Base-by-base conservation (phyloP, 768 basidiomycete genomes). In the Trametopsis cervina region DNA sequence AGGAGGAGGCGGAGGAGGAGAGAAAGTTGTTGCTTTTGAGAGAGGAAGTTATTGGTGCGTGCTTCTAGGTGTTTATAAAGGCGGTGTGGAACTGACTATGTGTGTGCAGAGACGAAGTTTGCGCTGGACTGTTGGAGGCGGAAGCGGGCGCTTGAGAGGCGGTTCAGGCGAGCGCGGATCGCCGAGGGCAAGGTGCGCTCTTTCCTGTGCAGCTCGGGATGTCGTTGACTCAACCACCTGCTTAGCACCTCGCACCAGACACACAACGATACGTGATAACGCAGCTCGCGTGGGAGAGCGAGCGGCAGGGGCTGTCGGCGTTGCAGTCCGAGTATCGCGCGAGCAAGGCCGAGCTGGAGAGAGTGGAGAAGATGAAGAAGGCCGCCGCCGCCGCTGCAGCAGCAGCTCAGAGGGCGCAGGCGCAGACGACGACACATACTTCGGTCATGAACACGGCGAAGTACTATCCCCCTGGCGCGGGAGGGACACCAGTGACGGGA, bases 361-460 rank as follows among this genome's bases (percentile, higher is more conserved):
- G 74, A 46, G 60, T 82, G 45, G 81, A 87, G 54, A 74, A 81
- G 51, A 82, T 85, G 65, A 85, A 83, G 61, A 83, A 83, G 24
- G 68, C 71, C 13, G 66, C 60, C 24, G 46, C 63, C 1, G 47
- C 61, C 7, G 52, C 54, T 15, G 51, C 57, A 11, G n/a, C 59
- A 4, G 13, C 51, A 1, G 36, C 61, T 11, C 40, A 52, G n/a
- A 22, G 49, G 4, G 7, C 29, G 29, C 29, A 33, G 9, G 29
- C 29, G 7, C 29, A 33, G 29, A 33, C 29, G 29, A 33, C 29
- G 15, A 33, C 9, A 7, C 7, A 15, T 33, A 15, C 29, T 33
- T 7, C 9, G 7, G 9, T 15, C 9, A 33, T 7, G 7, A 33
- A 7, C 15, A 33, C 7, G 15, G 29, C 29, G 9, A 33, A 33